Percentiles rank a stretch among this genome's conserved stretches.
phyloP scores from a whole-genome alignment of 129 eudicot genomes.

The Silybum marianum region DNA sequence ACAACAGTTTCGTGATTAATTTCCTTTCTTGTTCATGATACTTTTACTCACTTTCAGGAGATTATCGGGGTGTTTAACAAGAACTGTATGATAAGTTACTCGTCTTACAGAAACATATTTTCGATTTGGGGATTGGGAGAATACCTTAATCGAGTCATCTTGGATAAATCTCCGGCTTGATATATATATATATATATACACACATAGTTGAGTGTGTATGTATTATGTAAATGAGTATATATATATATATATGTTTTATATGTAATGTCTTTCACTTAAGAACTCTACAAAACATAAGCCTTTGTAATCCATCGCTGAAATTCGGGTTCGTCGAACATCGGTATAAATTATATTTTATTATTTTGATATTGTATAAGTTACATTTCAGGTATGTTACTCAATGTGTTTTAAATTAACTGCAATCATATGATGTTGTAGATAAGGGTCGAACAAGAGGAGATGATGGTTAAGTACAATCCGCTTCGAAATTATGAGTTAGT shows the following conservation, averaged over 20 bases:
- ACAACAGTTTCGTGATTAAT: background rate
- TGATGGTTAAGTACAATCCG: background rate
- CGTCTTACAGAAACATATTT: slow-evolving; percentile 62
- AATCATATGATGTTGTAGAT: background rate
- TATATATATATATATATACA: background rate
- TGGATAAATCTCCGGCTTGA: slow-evolving; percentile 11
- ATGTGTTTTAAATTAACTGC: background rate
- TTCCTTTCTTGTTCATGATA: background rate
- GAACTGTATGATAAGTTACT: slow-evolving; percentile 68
- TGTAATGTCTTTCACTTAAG: background rate
- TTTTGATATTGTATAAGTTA: background rate
- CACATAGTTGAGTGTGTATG: background rate
- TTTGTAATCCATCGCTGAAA: too few relatives aligned
- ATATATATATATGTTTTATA: background rate
- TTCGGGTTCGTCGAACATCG: too few relatives aligned
- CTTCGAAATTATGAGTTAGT: background rate
- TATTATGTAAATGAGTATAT: background rate
- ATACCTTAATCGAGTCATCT: slow-evolving; percentile 49
- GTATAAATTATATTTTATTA: too few relatives aligned
- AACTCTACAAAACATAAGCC: too few relatives aligned
- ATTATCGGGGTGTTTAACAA: slow-evolving; percentile 73
- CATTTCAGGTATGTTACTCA: background rate
- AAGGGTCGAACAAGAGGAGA: background rate
- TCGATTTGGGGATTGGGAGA: slow-evolving; percentile 70
- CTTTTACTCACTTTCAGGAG: slow-evolving; percentile 42